Conservation (phyloP, 768 basidiomycete species). For the Neoboletus brunneissimus region DNA sequence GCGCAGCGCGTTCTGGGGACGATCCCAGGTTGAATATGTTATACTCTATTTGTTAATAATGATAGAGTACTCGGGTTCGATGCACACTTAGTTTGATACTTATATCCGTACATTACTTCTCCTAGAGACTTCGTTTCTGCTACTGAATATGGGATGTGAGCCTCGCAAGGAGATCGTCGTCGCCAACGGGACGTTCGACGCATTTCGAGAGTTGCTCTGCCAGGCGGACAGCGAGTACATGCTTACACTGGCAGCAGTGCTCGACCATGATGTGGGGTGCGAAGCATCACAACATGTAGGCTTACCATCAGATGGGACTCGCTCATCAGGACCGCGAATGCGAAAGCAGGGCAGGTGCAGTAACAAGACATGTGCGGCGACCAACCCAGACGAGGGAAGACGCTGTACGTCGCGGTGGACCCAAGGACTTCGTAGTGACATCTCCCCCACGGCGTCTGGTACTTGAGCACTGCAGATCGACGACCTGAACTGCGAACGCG, state of each 20-base stretch:
- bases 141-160: constrained; percentile 17
- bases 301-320: constrained; percentile 64
- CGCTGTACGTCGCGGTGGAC: constrained; percentile 58
- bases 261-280: background rate
- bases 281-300: background rate
- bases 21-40: constrained; percentile 14
- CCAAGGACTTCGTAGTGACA: constrained; percentile 67
- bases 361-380: constrained; percentile 46
- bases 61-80: constrained; percentile 13
- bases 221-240: constrained; percentile 64
- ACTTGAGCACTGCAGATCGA: constrained; percentile 53
- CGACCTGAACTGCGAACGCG: background rate
- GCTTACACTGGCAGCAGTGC: constrained; percentile 63
- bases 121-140: background rate
- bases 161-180: constrained; percentile 46
- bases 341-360: constrained; percentile 76
- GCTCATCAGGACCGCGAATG: constrained; percentile 57
- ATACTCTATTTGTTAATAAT: constrained; percentile 28
- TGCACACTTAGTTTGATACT: constrained; percentile 15
- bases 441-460: constrained; percentile 54
- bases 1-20: constrained; percentile 9
- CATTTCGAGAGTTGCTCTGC: constrained; percentile 53
- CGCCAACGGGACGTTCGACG: constrained; percentile 45
- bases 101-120: constrained; percentile 7
- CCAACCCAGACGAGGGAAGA: constrained; percentile 49